Percentiles rank a stretch among this genome's conserved stretches.
Conservation (phyloP, 805 yeast species). For the Komagataella phaffii region DNA sequence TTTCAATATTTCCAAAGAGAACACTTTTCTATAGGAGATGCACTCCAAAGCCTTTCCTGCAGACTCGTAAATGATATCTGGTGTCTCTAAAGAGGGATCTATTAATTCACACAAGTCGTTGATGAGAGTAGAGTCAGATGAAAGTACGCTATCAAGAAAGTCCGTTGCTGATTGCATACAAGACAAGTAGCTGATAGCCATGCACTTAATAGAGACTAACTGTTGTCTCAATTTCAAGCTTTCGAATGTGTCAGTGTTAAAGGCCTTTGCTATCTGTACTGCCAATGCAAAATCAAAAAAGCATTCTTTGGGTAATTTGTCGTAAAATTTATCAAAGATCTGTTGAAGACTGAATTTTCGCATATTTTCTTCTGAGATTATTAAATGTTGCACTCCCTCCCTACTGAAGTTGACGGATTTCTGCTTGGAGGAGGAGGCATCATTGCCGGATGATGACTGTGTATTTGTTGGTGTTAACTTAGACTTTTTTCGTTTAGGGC, state of each 20-base stretch:
- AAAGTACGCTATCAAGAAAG: constrained; percentile 54
- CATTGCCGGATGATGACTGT: constrained; percentile 1
- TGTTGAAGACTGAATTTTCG: constrained; percentile 42
- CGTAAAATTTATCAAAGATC: constrained; percentile 47
- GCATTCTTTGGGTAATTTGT: constrained; percentile 42
- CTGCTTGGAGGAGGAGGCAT: not conserved
- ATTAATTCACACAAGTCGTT: constrained; percentile 58
- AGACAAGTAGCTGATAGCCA: constrained; percentile 52
- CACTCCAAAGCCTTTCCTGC: constrained; percentile 59
- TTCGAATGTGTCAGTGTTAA: constrained; percentile 40
- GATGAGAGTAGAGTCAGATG: constrained; percentile 58
- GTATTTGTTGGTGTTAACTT: constrained; percentile 1
- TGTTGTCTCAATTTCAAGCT: constrained; percentile 41
- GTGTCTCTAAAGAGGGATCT: constrained; percentile 48
- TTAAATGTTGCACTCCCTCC: constrained; percentile 40
- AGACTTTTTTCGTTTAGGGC: constrained; percentile 5
- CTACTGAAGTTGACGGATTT: not conserved
- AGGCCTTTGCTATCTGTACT: constrained; percentile 60
- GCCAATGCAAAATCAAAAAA: constrained; percentile 52
- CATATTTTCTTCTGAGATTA: constrained; percentile 42
- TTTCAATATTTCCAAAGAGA: constrained; percentile 67
- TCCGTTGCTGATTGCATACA: constrained; percentile 42
- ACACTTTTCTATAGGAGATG: constrained; percentile 49
- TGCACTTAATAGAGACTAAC: constrained; percentile 49
- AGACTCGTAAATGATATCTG: constrained; percentile 38